Conservation (phyloP, 2,329 filamentous ascomycete species). For the Chrysoporthe cubensis region DNA sequence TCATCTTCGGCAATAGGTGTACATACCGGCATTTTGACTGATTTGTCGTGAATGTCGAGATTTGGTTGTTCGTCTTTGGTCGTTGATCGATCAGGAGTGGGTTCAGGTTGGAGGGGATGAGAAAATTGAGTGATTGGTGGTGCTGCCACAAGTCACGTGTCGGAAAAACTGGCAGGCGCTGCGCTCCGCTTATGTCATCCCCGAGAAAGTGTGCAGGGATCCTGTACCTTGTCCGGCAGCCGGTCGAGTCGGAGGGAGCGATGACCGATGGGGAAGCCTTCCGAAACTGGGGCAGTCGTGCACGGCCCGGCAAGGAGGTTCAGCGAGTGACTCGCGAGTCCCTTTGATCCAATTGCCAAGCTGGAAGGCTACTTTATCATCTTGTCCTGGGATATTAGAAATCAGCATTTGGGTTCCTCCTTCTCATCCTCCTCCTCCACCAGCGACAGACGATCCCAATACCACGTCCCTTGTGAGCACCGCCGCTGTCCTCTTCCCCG, state of each 20-base stretch:
- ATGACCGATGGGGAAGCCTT: constrained; percentile 11
- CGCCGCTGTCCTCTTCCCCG: not conserved
- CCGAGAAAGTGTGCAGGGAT: not conserved
- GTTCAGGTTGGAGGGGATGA: constrained; percentile 18
- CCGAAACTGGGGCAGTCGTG: constrained; percentile 20
- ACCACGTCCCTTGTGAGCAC: not conserved
- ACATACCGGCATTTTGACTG: constrained; percentile 47
- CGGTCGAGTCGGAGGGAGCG: constrained; percentile 12
- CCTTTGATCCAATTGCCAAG: constrained; percentile 30
- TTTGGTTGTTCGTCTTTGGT: constrained; percentile 25
- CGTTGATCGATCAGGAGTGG: constrained; percentile 34
- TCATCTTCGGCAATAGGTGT: constrained; percentile 3
- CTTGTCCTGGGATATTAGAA: constrained; percentile 24
- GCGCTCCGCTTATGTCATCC: not conserved
- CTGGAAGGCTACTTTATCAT: constrained; percentile 21
- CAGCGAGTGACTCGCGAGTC: constrained; percentile 17
- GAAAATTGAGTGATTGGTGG: constrained; percentile 22
- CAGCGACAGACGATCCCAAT: constrained; percentile 10
- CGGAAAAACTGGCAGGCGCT: constrained; percentile 8
- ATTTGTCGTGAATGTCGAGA: constrained; percentile 39
- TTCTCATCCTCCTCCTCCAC: not conserved
- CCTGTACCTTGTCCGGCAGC: not conserved
- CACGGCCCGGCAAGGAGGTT: constrained; percentile 18
- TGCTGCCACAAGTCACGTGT: constrained; percentile 21
- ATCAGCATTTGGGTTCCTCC: constrained; percentile 7